Evolutionary conservation across 2,329 filamentous ascomycete species (phyloP), one percentile per base, ranked within the genome.

Genomic region (Paracorniculantispora psalliotae): DNA sequence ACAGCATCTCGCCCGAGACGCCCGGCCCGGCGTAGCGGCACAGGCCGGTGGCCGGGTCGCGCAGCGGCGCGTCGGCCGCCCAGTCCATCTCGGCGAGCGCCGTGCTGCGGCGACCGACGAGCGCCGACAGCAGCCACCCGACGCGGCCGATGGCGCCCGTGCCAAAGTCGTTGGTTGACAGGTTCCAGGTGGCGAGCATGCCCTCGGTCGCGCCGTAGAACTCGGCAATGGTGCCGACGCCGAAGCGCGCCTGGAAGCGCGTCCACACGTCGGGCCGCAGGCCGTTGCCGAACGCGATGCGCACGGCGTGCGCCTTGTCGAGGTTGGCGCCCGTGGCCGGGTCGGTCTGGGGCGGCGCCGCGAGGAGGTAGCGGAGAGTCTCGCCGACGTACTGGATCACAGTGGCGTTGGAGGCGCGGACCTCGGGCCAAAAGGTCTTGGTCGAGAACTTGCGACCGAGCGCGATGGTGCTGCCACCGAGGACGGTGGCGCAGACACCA

Each of bases 341-440:
- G 64, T 91, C 86, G 26, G 78, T 71, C 58, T 87, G 79, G 0
- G 83, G 78, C 2, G 88, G 82, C 0, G 85, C 84, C 0, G 88
- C 81, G 12, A 96, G 79, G 4, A 96, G 81, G 70, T 96, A 96
- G 6, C 91, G 87, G 63, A 91, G 88, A 0, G 90, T 93, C 72
- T 96, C 91, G 55, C 91, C 91, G 15, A 96, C 91, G 69, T 96
- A 96, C 69, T 96, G 91, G 62, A 96, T 87, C 4, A 86, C 80
- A 1, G 89, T 94, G 21, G 91, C 88, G 9, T 87, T 76, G 51
- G 82, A 83, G 46, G 81, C 80, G n/a, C 88, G 82, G 17, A 88
- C 87, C 57, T 93, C 89, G n/a, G 83, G 77, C 88, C 90, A 94
- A 73, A 93, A 94, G 1, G 79, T 84, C 62, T 81, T 82, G 2